Evolutionary conservation across 441 rosid genomes (phyloP), one percentile per base, ranked within the genome.

Genomic region (California macrophylla): DNA sequence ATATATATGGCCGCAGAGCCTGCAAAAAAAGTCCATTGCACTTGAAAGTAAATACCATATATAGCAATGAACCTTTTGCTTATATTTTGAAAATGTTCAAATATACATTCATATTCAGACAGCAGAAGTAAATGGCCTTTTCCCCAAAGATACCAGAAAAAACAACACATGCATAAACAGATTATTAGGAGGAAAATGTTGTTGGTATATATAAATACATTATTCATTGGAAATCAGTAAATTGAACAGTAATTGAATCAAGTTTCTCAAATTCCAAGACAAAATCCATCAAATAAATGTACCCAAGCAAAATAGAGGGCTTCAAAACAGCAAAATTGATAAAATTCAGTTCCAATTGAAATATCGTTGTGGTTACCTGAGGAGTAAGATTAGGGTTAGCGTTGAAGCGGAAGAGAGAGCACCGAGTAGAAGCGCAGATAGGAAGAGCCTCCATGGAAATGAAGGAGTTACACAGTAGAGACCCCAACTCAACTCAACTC

Each of bases 391-490:
- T 36, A 69, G 77, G 76, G 76, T 64, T 76, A 69, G 24, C 30
- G 64, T 5, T 70, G 72, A 69, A 28, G 12, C 38, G 30, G 21
- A 24, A 77, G 26, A 79, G n/a, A 6, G 78, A 20, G 62, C 72
- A 71, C 70, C 71, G 29, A 64, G 78, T 28, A 40, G 50, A 9
- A 34, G 77, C 24, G 54, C 82, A 78, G 78, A 78, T 79, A 71
- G 88, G 80, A 29, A 81, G 74, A 70, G 80, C 78, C 80, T 81
- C 88, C 91, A 89, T 85, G 75, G 66, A 56, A 6, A 34, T 34
- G 38, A 6, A 34, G 38, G 6, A 34, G 38, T 38, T 2, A 4
- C 42, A 15, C 18, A 13, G 54, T 47, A 29, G 71, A 76, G 78
- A 79, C 75, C 79, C 81, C 71, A 73, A n/a, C n/a, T n/a, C n/a